These are phyloP conservation scores for Hyaloperonospora arabidopsidis DNA, from an alignment of 352 stramenopile genomes.

Conservation along the genomic window DNA sequence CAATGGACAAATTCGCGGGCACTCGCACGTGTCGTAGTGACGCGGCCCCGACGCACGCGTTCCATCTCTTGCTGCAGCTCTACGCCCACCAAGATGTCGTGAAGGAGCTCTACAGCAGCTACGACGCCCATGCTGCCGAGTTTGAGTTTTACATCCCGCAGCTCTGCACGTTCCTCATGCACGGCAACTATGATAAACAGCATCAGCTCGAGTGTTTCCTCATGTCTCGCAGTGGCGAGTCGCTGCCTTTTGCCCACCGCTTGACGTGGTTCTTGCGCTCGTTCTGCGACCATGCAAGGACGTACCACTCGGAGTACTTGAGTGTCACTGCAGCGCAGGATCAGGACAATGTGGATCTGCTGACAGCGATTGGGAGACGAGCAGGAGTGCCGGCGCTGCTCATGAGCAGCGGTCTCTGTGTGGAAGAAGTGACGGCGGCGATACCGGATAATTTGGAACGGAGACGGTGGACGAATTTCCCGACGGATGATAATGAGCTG, in stretches of 20 bases:
- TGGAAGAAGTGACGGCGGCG: constrained; percentile 47
- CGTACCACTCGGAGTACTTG: constrained; percentile 71
- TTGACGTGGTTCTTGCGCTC: constrained; percentile 84
- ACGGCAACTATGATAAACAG: constrained; percentile 79
- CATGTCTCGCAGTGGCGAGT: constrained; percentile 71
- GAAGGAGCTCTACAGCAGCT: constrained; percentile 64
- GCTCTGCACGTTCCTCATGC: constrained; percentile 77
- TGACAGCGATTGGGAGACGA: constrained; percentile 56
- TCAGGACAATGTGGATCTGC: constrained; percentile 54
- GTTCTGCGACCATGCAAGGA: constrained; percentile 59
- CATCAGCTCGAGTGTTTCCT: constrained; percentile 83
- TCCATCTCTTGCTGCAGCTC: constrained; percentile 68
- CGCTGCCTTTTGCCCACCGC: constrained; percentile 78
- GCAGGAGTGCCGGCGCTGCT: constrained; percentile 62
- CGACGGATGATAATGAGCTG: constrained; percentile 43
- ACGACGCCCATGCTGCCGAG: constrained; percentile 48
- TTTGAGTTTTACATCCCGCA: constrained; percentile 89
- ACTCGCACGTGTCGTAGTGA: constrained; percentile 18
- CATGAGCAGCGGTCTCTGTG: constrained; percentile 66
- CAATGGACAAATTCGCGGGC: constrained; percentile 45
- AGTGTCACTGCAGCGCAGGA: constrained; percentile 50
- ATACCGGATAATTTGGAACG: constrained; percentile 43
- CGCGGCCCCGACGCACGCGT: constrained; percentile 32
- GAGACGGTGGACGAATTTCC: constrained; percentile 49
- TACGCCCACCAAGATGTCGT: constrained; percentile 80